Conservation (phyloP, 495 filamentous ascomycete genomes). For the Aspergillus affinis region DNA sequence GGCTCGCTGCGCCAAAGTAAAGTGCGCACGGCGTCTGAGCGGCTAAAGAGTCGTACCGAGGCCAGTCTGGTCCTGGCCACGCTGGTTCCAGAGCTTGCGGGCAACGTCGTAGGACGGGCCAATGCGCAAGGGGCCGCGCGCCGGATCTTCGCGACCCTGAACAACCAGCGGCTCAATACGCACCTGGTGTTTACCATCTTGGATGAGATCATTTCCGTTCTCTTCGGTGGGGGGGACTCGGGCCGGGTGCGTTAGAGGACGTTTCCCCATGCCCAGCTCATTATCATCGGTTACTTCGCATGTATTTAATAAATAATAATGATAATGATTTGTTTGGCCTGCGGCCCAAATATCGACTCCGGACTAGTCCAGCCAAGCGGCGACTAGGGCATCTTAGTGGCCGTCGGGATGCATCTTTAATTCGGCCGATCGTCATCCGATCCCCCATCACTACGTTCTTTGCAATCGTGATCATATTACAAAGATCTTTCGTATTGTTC, state of each 20-base stretch:
- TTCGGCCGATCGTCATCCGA: neutral
- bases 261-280: neutral
- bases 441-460: too few species aligned
- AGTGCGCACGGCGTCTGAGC: conserved; percentile 62
- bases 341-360: neutral
- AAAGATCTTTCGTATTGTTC: neutral
- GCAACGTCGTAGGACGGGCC: conserved; percentile 77
- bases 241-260: conserved; percentile 16
- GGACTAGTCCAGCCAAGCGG: neutral
- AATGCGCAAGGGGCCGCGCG: conserved; percentile 84
- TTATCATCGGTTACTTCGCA: neutral
- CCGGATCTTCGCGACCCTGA: conserved; percentile 77
- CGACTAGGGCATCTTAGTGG: neutral
- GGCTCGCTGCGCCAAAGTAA: conserved; percentile 57
- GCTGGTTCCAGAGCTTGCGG: conserved; percentile 76
- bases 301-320: neutral
- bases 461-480: neutral
- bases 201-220: conserved; percentile 72
- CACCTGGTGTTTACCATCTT: conserved; percentile 76
- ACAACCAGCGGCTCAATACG: conserved; percentile 67
- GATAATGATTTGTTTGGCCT: too few species aligned
- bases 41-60: conserved; percentile 65
- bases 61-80: conserved; percentile 79
- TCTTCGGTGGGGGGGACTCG: conserved; percentile 57
- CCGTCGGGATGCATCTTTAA: neutral